Base-by-base conservation (phyloP, 2,329 filamentous ascomycete genomes). In the Dissoconium aciculare region DNA sequence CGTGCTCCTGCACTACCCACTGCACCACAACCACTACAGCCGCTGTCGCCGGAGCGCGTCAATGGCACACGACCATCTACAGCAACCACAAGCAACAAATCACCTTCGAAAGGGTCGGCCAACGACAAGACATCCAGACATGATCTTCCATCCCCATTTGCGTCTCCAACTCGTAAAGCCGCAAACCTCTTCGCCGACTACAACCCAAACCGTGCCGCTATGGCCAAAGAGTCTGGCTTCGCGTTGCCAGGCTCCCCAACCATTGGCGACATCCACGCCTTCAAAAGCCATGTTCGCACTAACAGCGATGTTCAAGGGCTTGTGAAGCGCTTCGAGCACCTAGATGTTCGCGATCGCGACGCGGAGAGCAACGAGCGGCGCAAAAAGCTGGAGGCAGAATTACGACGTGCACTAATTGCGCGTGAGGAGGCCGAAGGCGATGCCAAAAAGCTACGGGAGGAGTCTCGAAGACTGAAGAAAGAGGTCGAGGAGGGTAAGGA, bases 261-360 rank as follows among this genome's bases (percentile, higher is more conserved):
- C 2, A 34, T 54, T 13, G 48, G 50, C 1, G 50, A 54, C 26
- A 42, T 54, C 19, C 27, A 39, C 17, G 30, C 43, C 8, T 35
- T 51, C 10, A 39, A 45, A 13, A 36, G 31, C 19, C 59, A 62
- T 47, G 55, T 54, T 11, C 64, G 70, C 39, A 69, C 72, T 37
- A 71, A 68, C 44, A 69, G 70, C 38, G 52, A 54, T 13, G 72
- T 79, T 4, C 63, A 73, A 43, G 59, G 58, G 24, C 55, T 66
- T 47, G 76, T 80, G 39, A 73, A 70, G 47, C 77, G 79, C 53
- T 81, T 82, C 55, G 79, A 82, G 58, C 69, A 64, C 34, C 62
- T 82, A 19, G 67, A 74, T 34, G 57, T 66, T 34, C 58, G 59
- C 46, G 62, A 66, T 44, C 52, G 53, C 32, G 55, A 60, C 31